Conservation (phyloP, 495 filamentous ascomycete species). For the Penicillium tannophilum region DNA sequence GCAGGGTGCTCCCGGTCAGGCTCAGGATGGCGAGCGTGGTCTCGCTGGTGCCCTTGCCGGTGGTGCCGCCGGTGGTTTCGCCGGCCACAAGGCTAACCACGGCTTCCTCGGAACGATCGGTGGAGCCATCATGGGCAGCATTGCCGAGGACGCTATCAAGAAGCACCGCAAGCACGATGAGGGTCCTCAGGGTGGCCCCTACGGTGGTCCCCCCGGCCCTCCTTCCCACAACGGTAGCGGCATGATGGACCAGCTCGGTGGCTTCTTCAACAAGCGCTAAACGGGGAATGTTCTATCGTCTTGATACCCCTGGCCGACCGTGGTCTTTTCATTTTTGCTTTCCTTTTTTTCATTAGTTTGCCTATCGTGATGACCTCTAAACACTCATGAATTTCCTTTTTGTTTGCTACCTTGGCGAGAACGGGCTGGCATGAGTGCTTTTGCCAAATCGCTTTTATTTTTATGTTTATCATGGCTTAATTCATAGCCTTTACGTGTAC, state of each 20-base stretch:
- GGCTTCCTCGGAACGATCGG: conserved; percentile 53
- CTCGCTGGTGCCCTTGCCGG: conserved; percentile 49
- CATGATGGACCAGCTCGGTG: conserved; percentile 46
- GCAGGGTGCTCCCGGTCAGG: conserved; percentile 36
- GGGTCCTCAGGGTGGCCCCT: conserved; percentile 15
- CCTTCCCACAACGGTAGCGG: conserved; percentile 24
- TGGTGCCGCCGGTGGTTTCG: conserved; percentile 48
- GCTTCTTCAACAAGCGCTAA: conserved; percentile 51
- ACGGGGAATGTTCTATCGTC: conserved; percentile 1
- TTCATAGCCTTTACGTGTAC: conserved; percentile 20
- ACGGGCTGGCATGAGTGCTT: conserved; percentile 21
- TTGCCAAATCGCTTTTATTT: conserved; percentile 14
- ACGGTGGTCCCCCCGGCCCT: conserved; percentile 26
- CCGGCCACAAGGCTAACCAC: conserved; percentile 54
- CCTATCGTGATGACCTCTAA: conserved; percentile 20
- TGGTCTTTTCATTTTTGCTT: conserved; percentile 3
- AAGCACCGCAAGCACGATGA: conserved; percentile 42
- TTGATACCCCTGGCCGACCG: conserved; percentile 1
- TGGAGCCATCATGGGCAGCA: conserved; percentile 51
- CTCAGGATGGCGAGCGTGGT: conserved; percentile 52
- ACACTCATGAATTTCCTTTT: conserved; percentile 32
- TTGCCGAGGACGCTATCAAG: conserved; percentile 49
- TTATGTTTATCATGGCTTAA: conserved; percentile 11
- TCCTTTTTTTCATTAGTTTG: background rate
- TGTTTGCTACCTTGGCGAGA: conserved; percentile 8